phyloP scores from a whole-genome alignment of 108 stramenopile genomes.

The Pseudonitzschia pungens region DNA sequence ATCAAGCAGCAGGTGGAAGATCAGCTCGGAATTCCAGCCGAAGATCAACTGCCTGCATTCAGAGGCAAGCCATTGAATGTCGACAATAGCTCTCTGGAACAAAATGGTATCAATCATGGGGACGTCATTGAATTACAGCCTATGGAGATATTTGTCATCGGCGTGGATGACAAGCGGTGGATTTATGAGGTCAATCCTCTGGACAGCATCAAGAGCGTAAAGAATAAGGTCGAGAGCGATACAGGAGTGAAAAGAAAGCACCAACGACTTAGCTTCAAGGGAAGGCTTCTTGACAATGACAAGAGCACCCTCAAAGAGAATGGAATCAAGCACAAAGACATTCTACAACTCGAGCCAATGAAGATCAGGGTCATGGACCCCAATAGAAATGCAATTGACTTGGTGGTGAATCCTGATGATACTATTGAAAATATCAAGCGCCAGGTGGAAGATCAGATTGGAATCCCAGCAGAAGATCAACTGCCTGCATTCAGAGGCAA shows the following conservation, averaged over 20 bases:
- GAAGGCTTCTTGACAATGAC: not conserved
- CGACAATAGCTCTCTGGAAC: constrained; percentile 11
- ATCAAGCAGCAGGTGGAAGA: too few species aligned
- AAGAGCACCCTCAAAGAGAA: constrained; percentile 22
- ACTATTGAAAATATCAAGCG: constrained; percentile 28
- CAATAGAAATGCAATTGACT: constrained; percentile 10
- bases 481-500: constrained; percentile 20
- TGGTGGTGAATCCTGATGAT: constrained; percentile 23
- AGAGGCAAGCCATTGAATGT: constrained; percentile 23
- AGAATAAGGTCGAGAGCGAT: constrained; percentile 18
- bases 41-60: too few species aligned
- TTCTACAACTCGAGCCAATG: constrained; percentile 25
- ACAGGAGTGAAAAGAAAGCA: constrained; percentile 31
- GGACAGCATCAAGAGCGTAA: constrained; percentile 23
- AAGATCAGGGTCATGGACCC: constrained; percentile 29
- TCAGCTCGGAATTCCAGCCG: too few species aligned
- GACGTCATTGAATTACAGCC: constrained; percentile 18
- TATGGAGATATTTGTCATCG: constrained; percentile 35
- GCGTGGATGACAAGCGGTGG: constrained; percentile 8
- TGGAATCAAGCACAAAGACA: constrained; percentile 24
- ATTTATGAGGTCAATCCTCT: constrained; percentile 13
- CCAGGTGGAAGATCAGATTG: constrained; percentile 17
- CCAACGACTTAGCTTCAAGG: constrained; percentile 16
- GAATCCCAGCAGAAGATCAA: constrained; percentile 30
- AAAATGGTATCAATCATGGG: constrained; percentile 24